Evolutionary conservation across 805 yeast species (phyloP).

Genomic region (Kuraishia capsulata): DNA sequence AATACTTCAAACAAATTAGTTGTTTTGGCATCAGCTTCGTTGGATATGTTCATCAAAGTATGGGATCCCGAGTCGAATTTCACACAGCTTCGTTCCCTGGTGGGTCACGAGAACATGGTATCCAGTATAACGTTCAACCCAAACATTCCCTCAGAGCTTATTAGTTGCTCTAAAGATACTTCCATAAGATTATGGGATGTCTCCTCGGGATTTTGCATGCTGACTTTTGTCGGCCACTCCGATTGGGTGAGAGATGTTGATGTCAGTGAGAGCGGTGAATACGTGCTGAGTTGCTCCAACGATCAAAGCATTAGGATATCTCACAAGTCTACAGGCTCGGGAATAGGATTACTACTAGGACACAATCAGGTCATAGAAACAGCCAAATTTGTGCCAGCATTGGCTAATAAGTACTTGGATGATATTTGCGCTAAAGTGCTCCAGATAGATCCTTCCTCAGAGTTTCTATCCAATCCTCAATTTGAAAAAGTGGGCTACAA

Average conservation of each 20-base stretch:
- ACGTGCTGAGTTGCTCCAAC: conserved; percentile 63
- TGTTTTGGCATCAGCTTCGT: conserved; percentile 39
- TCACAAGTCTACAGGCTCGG: conserved; percentile 52
- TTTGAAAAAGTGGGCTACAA: conserved; percentile 45
- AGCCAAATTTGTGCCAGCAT: conserved; percentile 53
- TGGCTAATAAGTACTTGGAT: conserved; percentile 40
- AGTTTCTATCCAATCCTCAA: conserved; percentile 8
- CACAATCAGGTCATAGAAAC: conserved; percentile 81
- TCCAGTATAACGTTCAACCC: conserved; percentile 50
- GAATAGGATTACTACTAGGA: conserved; percentile 58
- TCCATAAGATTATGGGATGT: conserved; percentile 61
- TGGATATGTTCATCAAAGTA: conserved; percentile 47
- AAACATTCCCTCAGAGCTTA: conserved; percentile 32
- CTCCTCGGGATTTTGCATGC: conserved; percentile 54
- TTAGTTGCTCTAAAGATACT: conserved; percentile 58
- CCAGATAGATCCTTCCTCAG: conserved; percentile 1
- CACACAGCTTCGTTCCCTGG: conserved; percentile 44
- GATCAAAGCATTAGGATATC: conserved; percentile 69
- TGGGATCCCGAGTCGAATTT: conserved; percentile 43
- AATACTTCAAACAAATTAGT: conserved; percentile 10
- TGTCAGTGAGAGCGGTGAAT: conserved; percentile 38
- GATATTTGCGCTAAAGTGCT: conserved; percentile 13
- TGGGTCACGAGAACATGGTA: conserved; percentile 86
- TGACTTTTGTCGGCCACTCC: conserved; percentile 67
- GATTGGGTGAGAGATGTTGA: conserved; percentile 82